These are phyloP conservation scores for Chalciporus pseudorubinellus DNA, from an alignment of 768 basidiomycete species.

Conservation along the genomic window DNA sequence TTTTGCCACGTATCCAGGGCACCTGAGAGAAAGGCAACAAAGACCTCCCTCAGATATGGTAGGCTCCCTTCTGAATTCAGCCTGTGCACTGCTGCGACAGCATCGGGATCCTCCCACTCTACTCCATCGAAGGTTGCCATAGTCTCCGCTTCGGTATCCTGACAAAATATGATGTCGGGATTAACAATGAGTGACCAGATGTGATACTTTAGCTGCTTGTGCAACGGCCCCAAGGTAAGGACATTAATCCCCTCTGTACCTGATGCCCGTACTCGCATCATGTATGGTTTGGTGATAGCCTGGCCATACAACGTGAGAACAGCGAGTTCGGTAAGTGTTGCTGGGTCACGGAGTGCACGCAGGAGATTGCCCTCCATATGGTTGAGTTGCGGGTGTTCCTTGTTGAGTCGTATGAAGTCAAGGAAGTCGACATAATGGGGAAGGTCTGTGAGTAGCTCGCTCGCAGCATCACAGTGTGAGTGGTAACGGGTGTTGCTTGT, in stretches of 20 bases:
- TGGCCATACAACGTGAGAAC: slow-evolving; percentile 18
- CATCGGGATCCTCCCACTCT: too few relatives aligned
- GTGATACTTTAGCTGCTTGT: slow-evolving; percentile 18
- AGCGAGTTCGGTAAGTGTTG: slow-evolving; percentile 25
- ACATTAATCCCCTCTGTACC: slow-evolving; percentile 16
- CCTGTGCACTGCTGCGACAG: too few relatives aligned
- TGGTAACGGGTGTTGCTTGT: slow-evolving; percentile 37
- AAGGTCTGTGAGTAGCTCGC: slow-evolving; percentile 25
- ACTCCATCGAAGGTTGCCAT: not conserved
- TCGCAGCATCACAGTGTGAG: slow-evolving; percentile 30
- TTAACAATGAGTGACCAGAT: not conserved
- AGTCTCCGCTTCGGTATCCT: not conserved
- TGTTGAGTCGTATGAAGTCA: slow-evolving; percentile 26
- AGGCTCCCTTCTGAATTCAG: too few relatives aligned
- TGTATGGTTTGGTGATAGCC: slow-evolving; percentile 29
- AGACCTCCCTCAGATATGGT: not conserved
- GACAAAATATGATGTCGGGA: too few relatives aligned
- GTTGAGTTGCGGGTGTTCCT: slow-evolving; percentile 26
- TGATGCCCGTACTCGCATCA: slow-evolving; percentile 11
- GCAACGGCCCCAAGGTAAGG: slow-evolving; percentile 26
- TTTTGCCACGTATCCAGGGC: not conserved
- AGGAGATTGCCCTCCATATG: slow-evolving; percentile 37
- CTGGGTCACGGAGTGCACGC: not conserved
- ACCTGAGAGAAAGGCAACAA: not conserved
- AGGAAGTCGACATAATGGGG: slow-evolving; percentile 28